Percentiles rank a stretch among this genome's conserved stretches.
Conservation (phyloP, 208 protist species). For the Leishmania guyanensis region DNA sequence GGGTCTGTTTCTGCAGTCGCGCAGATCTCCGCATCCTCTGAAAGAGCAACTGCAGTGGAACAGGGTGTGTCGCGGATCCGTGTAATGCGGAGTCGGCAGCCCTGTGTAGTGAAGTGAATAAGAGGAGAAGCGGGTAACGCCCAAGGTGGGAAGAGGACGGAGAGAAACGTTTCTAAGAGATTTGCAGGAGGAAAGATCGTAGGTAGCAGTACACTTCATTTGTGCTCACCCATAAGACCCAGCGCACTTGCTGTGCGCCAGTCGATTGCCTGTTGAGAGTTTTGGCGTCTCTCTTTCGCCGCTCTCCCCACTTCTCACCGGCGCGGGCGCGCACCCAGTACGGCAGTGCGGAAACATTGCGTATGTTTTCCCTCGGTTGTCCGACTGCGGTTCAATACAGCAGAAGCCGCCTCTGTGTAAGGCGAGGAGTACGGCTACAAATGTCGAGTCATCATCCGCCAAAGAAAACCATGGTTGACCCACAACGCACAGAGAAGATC, state of each 20-base stretch:
- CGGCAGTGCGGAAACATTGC: not conserved
- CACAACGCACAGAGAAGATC: not conserved
- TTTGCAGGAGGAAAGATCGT: not conserved
- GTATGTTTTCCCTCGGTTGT: not conserved
- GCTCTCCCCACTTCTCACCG: not conserved
- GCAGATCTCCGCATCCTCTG: not conserved
- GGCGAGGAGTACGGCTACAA: not conserved
- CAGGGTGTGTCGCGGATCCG: not conserved
- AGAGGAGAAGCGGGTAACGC: not conserved
- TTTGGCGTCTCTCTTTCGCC: not conserved
- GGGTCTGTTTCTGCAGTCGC: constrained; percentile 41
- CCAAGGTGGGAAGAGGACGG: not conserved
- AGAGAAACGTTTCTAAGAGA: not conserved
- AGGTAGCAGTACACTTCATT: not conserved
- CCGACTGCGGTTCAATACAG: not conserved
- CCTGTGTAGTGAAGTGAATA: not conserved
- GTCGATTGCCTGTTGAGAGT: not conserved
- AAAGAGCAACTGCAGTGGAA: not conserved
- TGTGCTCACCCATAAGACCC: not conserved
- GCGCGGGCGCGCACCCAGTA: not conserved
- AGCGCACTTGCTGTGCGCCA: not conserved
- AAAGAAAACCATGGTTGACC: not conserved
- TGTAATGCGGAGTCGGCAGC: not conserved
- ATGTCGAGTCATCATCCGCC: not conserved
- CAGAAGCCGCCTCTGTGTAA: not conserved